A percentile compares a stretch with the other conserved stretches of the same genome.
phyloP scores from a whole-genome alignment of 352 stramenopile genomes.

The Phytopythium chamaehyphon region DNA sequence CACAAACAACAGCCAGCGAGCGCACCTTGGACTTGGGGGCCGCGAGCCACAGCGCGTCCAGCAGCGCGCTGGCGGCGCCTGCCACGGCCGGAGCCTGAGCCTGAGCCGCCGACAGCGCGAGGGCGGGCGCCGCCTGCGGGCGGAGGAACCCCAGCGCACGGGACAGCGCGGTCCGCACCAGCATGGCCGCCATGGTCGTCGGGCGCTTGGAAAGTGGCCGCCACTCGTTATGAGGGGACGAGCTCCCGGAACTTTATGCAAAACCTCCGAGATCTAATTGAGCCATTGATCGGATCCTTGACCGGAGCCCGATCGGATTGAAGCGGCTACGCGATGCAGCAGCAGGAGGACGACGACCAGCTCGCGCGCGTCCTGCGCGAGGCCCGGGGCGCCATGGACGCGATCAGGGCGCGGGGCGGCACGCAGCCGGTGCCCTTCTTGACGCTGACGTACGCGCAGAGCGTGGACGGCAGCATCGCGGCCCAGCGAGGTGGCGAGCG shows the following conservation, averaged over 20 bases:
- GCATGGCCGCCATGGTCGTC: constrained; percentile 44
- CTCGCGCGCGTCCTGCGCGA: constrained; percentile 21
- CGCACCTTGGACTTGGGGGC: constrained; percentile 86
- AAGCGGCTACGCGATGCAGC: too few relatives aligned
- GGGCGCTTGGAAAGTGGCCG: background rate
- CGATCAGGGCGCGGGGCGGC: constrained; percentile 10
- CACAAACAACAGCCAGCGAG: background rate
- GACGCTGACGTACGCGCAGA: constrained; percentile 89
- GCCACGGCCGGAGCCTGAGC: constrained; percentile 6
- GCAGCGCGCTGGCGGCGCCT: constrained; percentile 40
- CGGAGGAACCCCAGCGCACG: constrained; percentile 53
- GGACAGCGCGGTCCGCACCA: constrained; percentile 70
- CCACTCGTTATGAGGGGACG: background rate
- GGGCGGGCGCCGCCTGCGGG: constrained; percentile 35
- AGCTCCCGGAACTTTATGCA: too few relatives aligned
- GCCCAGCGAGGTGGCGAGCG: constrained; percentile 59
- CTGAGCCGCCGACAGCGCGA: constrained; percentile 29
- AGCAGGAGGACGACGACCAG: constrained; percentile 6
- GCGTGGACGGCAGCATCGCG: constrained; percentile 83
- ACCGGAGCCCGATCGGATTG: too few relatives aligned
- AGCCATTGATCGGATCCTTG: too few relatives aligned
- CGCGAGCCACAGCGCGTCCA: constrained; percentile 75
- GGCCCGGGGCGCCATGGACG: constrained; percentile 22
- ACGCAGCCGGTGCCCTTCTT: constrained; percentile 34
- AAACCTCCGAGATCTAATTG: too few relatives aligned